A percentile compares a stretch with the other conserved stretches of the same genome.
These are phyloP conservation scores for Diaporthe citriasiana DNA, from an alignment of 2,329 filamentous ascomycete genomes.

Conservation along the genomic window DNA sequence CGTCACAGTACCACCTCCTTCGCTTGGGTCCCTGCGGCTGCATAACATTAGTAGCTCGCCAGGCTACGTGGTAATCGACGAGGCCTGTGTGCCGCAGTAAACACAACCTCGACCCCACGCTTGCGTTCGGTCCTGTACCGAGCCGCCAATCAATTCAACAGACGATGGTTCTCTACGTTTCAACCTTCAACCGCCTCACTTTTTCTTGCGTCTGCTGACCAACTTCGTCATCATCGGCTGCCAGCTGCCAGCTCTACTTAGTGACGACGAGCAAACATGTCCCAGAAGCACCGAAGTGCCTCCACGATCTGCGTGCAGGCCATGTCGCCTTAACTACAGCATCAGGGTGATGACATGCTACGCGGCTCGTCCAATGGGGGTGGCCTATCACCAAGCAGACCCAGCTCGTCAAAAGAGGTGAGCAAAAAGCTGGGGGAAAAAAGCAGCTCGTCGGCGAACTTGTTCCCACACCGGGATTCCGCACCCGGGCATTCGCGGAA, in stretches of 20 bases:
- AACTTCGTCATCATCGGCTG: conserved; percentile 32
- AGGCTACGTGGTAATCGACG: conserved; percentile 28
- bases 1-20: conserved; percentile 5
- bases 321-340: conserved; percentile 2
- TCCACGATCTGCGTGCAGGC: conserved; percentile 23
- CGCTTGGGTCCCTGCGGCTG: conserved; percentile 32
- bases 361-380: conserved; percentile 19
- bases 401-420: background rate
- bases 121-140: conserved; percentile 30
- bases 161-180: conserved; percentile 4
- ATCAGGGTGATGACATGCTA: background rate
- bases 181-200: conserved; percentile 38
- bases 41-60: conserved; percentile 24
- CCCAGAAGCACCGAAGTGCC: conserved; percentile 5
- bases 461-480: conserved; percentile 25
- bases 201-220: conserved; percentile 39
- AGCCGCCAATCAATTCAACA: conserved; percentile 18
- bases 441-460: background rate
- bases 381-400: background rate
- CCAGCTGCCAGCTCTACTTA: conserved; percentile 8
- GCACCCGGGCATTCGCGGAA: conserved; percentile 28
- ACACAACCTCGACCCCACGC: conserved; percentile 31
- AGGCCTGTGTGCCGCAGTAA: conserved; percentile 14
- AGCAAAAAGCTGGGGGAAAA: background rate
- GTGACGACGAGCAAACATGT: background rate